Evolutionary conservation across 257 asterid species (phyloP), one percentile per base, ranked within the genome.

Genomic region (Gentiana dahurica): DNA sequence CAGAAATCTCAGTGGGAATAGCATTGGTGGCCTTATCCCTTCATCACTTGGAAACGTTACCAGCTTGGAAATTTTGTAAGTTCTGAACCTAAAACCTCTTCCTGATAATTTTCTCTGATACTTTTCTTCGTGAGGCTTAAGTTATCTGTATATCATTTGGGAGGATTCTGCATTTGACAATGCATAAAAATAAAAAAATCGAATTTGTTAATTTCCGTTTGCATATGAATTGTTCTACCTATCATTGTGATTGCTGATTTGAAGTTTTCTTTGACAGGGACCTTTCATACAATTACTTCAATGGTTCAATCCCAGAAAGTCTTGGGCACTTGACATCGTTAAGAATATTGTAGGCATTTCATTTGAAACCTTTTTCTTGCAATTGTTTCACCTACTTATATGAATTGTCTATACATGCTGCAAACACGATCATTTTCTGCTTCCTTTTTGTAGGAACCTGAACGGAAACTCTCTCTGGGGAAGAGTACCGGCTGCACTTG

Each of bases 1-100:
- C 91, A 92, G 99, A 81, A 92, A 92, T 67, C 75, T 92, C 77
- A 88, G 97, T 35, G 92, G 95, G 46, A 88, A 92, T 79, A 77
- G 91, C 78, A 82, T 88, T 62, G 72, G 82, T 38, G 97, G 95
- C 57, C 70, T 32, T 59, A 86, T 92, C 71, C 95, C 99, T 13
- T 76, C 89, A 5, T 75, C 95, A 41, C 81, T 92, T 57, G 99
- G 97, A 66, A 66, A 71, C 45, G 60, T 92, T 68, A 55, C 77
- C 56, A 67, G 74, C 70, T 72, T 92, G 53, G 87, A 88, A 72
- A 81, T 60, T 65, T 62, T 88, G 99, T 92, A 67, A 80, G 94
- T 77, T 36, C 41, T 44, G 41, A 41, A 55, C 38, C 50, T 36
- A 36, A 49, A 13, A 36, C 59, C 36, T 63, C 51, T 74, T 81